A percentile compares a stretch with the other conserved stretches of the same genome.
phyloP scores from a whole-genome alignment of 306 rosid genomes.

The Sechiopsis laciniata region DNA sequence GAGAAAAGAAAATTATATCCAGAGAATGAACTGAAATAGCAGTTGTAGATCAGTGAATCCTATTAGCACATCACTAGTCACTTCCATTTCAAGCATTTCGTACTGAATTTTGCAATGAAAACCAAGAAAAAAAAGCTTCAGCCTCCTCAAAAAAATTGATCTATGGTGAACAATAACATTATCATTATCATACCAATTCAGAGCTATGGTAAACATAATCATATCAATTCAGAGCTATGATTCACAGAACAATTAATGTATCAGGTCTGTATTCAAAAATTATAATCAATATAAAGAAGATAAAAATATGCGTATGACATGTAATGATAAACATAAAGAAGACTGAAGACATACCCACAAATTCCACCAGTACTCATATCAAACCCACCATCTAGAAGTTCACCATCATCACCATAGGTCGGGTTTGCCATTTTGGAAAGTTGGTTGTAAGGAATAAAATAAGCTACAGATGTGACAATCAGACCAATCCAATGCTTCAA shows the following conservation, averaged over 20 bases:
- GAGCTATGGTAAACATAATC: too few species aligned
- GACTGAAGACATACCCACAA: constrained; percentile 58
- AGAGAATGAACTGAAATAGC: not conserved
- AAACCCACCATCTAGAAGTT: constrained; percentile 88
- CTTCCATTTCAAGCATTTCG: not conserved
- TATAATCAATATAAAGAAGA: not conserved
- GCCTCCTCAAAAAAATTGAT: not conserved
- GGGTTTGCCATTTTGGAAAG: constrained; percentile 61
- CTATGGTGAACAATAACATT: not conserved
- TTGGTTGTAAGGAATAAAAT: constrained; percentile 57
- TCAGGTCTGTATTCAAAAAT: not conserved
- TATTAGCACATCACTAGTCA: not conserved
- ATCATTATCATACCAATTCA: too few species aligned
- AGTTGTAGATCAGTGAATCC: not conserved
- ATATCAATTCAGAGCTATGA: too few species aligned
- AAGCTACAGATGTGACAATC: constrained; percentile 52
- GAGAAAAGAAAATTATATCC: not conserved
- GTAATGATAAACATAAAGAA: constrained; percentile 9
- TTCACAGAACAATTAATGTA: not conserved
- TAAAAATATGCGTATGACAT: not conserved
- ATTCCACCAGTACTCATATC: constrained; percentile 86
- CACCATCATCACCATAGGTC: constrained; percentile 54
- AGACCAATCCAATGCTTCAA: constrained; percentile 77
- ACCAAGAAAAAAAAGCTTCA: not conserved
- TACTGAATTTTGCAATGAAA: not conserved